Conservation (phyloP, 2,329 filamentous ascomycete species). For the Penicillium hesseltinei region DNA sequence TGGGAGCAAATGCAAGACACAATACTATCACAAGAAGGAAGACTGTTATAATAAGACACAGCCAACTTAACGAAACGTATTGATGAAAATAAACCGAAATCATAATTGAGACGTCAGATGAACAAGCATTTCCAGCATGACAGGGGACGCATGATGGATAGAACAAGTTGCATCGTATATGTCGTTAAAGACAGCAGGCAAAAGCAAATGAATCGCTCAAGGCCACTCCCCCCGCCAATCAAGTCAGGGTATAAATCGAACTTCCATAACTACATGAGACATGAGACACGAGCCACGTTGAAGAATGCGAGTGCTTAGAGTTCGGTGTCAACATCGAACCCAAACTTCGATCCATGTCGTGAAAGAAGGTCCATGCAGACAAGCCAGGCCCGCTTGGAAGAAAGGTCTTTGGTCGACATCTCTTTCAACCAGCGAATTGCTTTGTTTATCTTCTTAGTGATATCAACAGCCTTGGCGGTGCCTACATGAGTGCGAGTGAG, state of each 20-base stretch:
- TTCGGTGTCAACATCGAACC: conserved; percentile 6
- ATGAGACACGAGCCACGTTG: too few relatives aligned
- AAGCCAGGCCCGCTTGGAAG: conserved; percentile 36
- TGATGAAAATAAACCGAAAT: background rate
- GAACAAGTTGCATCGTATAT: background rate
- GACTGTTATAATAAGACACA: background rate
- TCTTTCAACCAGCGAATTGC: conserved; percentile 37
- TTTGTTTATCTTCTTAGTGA: conserved; percentile 35
- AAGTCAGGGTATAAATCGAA: background rate
- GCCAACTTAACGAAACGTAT: background rate
- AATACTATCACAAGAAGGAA: background rate
- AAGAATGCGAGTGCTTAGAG: background rate
- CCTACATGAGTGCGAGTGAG: conserved; percentile 34
- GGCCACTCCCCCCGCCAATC: background rate
- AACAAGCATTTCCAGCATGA: background rate
- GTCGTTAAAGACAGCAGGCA: background rate
- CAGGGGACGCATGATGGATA: background rate
- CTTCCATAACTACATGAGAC: background rate
- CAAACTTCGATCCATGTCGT: conserved; percentile 19
- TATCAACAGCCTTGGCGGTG: conserved; percentile 27
- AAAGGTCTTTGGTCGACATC: conserved; percentile 35
- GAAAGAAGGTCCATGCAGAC: conserved; percentile 30
- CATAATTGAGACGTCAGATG: background rate
- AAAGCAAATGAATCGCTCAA: background rate
- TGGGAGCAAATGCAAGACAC: background rate